phyloP scores from a whole-genome alignment of 306 rosid species.

The Cercis canadensis region DNA sequence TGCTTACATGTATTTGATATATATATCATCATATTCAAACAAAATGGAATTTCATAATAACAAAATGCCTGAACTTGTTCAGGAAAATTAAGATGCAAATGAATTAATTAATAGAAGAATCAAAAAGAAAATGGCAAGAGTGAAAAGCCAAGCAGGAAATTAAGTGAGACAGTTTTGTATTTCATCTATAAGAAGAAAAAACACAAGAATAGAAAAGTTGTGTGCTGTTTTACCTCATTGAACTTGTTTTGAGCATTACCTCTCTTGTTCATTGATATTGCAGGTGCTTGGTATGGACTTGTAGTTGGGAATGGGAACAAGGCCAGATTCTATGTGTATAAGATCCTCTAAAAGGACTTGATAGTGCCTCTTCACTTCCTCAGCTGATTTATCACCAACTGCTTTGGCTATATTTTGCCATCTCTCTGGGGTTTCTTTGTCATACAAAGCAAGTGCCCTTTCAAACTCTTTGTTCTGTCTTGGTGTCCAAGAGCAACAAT shows the following conservation, averaged over 20 bases:
- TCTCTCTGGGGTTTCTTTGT: conserved; percentile 52
- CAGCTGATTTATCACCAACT: conserved; percentile 49
- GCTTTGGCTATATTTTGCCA: conserved; percentile 54
- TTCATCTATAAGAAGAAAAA: too few species aligned
- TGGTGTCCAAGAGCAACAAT: conserved; percentile 47
- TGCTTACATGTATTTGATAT: too few species aligned
- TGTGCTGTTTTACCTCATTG: too few species aligned
- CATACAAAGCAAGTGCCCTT: conserved; percentile 54
- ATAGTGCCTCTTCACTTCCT: conserved; percentile 51
- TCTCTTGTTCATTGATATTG: conserved; percentile 19
- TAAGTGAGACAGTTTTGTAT: too few species aligned
- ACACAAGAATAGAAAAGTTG: not conserved
- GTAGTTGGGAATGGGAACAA: conserved; percentile 45
- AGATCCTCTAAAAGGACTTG: conserved; percentile 52
- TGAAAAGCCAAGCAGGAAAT: not conserved
- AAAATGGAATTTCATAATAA: too few species aligned
- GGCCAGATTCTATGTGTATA: conserved; percentile 49
- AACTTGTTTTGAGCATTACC: conserved; percentile 9
- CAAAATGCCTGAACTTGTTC: too few species aligned
- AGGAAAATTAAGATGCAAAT: too few species aligned
- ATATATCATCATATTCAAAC: too few species aligned
- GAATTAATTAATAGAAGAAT: too few species aligned
- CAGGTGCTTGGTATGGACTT: conserved; percentile 22
- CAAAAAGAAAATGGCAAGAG: too few species aligned
- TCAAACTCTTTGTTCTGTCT: conserved; percentile 59